Evolutionary conservation across 1,284 basidiomycete genomes (phyloP), one percentile per base, ranked within the genome.

Genomic region (Malassezia caprae): DNA sequence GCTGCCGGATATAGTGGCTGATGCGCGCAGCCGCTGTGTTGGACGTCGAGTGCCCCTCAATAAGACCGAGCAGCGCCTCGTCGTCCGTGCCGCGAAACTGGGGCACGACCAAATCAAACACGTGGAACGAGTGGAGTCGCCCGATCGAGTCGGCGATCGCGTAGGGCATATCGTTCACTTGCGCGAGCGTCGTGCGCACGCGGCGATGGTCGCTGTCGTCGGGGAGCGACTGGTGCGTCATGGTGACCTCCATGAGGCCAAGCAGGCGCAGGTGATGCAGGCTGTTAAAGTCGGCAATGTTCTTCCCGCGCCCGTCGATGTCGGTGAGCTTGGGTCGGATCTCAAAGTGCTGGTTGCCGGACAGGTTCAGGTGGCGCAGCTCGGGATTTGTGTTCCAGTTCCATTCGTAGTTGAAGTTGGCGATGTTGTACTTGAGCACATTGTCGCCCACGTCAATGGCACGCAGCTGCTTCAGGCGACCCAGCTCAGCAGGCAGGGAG

Each of bases 341-440:
- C 77, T 87, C 86, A n/a, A 90, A 79, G 41, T 85, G 82, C 76
- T 88, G 87, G 78, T 90, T 90, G 13, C 87, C 87, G 0, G 87
- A 89, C 48, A 90, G 69, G 70, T 89, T 90, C 62, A 89, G 84
- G 76, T 96, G 96, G 51, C 84, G 85, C 58, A 99, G 80, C 62
- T 87, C 86, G 60, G 84, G 83, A 75, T 96, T 98, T 80, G 90
- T 94, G 75, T 96, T 96, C 94, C 94, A 99, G 76, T 99, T 98
- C 93, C 93, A 98, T 77, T 99, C 94, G 76, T 93, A 99, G 70
- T 93, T 88, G 86, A 86, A 93, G 72, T 98, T 99, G 68, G 90
- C 87, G 64, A 96, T 91, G 74, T 98, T 99, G 77, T 98, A 98
- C 80, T 89, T 91, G 76, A 99, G 80, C 49, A 84, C 77, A 74